Conservation (phyloP, 1,139 yeast species). For the Blastobotrys ciferrii region DNA sequence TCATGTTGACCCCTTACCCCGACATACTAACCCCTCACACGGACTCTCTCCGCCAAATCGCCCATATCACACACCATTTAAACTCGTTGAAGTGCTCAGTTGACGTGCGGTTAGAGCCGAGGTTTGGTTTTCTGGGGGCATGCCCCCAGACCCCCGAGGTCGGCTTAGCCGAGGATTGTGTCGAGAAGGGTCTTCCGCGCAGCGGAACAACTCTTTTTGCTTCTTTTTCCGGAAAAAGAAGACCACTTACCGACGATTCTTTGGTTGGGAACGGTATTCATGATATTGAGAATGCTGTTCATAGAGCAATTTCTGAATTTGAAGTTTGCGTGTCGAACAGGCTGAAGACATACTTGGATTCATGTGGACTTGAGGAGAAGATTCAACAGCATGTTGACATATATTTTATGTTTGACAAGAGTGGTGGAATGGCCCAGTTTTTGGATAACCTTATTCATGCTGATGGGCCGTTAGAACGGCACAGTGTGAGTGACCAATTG, state of each 20-base stretch:
- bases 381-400: conserved; percentile 15
- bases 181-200: too few species aligned
- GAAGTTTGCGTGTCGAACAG: not conserved
- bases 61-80: not conserved
- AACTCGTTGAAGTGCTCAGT: not conserved
- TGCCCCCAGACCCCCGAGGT: too few species aligned
- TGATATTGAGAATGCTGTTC: too few species aligned
- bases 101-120: not conserved
- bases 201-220: too few species aligned
- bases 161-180: too few species aligned
- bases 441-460: conserved; percentile 6
- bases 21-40: not conserved
- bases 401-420: conserved; percentile 20
- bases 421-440: conserved; percentile 16
- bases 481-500: conserved; percentile 15
- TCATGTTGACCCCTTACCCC: not conserved
- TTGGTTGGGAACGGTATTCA: too few species aligned
- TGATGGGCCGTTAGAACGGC: conserved; percentile 12
- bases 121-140: too few species aligned
- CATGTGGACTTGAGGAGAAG: not conserved
- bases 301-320: not conserved
- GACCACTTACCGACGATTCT: too few species aligned
- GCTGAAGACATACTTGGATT: not conserved
- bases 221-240: too few species aligned
- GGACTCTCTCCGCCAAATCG: not conserved